Evolutionary conservation across 805 yeast genomes (phyloP).

Genomic region (Wickerhamiella brachini): DNA sequence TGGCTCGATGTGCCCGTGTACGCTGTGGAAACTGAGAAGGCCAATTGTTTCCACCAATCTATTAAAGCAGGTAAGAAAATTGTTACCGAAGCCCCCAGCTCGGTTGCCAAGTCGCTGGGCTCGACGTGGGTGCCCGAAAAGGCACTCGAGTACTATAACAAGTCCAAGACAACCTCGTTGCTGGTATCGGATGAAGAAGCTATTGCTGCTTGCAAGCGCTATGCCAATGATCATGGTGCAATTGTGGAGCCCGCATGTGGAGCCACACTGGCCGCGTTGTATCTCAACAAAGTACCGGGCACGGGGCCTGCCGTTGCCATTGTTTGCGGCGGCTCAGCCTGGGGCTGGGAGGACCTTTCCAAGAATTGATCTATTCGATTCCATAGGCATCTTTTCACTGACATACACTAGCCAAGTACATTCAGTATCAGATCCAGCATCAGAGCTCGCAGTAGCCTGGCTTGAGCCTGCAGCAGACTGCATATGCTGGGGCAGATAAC

Average conservation of each 20-base stretch:
- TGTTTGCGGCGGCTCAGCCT: slow-evolving; percentile 15
- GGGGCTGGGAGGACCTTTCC: slow-evolving; percentile 3
- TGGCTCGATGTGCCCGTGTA: slow-evolving; percentile 26
- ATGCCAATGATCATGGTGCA: slow-evolving; percentile 36
- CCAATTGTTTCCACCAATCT: slow-evolving; percentile 31
- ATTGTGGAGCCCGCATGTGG: slow-evolving; percentile 66
- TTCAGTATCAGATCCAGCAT: too few relatives aligned
- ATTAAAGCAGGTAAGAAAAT: slow-evolving; percentile 34
- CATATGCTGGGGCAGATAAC: too few relatives aligned
- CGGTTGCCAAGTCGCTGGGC: slow-evolving; percentile 54
- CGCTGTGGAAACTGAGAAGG: slow-evolving; percentile 39
- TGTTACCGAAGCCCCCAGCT: slow-evolving; percentile 29
- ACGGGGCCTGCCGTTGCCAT: slow-evolving; percentile 12
- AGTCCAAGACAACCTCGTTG: slow-evolving; percentile 30
- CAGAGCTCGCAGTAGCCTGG: too few relatives aligned
- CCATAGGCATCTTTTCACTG: too few relatives aligned
- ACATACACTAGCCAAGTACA: too few relatives aligned
- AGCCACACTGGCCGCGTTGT: slow-evolving; percentile 41
- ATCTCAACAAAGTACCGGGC: slow-evolving; percentile 5
- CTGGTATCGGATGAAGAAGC: slow-evolving; percentile 44
- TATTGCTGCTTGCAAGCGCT: slow-evolving; percentile 36
- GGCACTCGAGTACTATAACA: slow-evolving; percentile 34
- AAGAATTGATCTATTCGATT: too few relatives aligned
- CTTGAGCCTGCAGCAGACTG: too few relatives aligned
- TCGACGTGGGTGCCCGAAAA: slow-evolving; percentile 41